Conservation (phyloP, 1,284 basidiomycete species). For the Austroboletus rostrupii region DNA sequence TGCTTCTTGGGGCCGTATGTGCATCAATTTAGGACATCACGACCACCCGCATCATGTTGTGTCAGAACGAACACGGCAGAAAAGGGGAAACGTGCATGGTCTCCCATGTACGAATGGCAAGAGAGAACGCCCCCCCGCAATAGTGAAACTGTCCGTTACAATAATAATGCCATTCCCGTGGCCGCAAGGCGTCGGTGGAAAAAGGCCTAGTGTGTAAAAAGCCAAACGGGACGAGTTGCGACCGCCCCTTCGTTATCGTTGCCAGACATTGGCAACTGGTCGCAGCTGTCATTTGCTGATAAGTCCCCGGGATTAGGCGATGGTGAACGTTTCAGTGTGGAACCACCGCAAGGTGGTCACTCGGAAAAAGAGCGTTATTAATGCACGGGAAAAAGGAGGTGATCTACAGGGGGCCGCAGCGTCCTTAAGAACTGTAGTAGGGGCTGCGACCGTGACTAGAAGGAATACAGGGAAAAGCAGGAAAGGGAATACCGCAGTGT, state of each 20-base stretch:
- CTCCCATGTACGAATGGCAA: background rate
- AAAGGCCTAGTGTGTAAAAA: background rate
- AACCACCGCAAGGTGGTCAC: no score
- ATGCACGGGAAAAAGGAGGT: no score
- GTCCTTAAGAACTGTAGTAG: no score
- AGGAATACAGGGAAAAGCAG: no score
- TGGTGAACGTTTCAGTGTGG: no score
- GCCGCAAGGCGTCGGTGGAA: background rate
- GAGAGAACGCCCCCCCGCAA: background rate
- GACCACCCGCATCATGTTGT: background rate
- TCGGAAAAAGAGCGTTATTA: no score
- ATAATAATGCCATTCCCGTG: slow-evolving; percentile 5
- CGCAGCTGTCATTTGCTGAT: no score
- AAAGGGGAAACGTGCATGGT: background rate
- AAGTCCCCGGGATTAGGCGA: no score
- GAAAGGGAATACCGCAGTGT: no score
- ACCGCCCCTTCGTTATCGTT: slow-evolving; percentile 16
- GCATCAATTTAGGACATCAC: background rate
- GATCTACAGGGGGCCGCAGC: no score
- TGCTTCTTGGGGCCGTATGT: background rate
- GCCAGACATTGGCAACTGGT: no score
- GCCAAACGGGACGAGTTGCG: background rate
- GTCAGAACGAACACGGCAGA: background rate
- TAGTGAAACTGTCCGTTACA: background rate
- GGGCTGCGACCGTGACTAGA: no score